phyloP scores from a whole-genome alignment of 148 eudicot genomes.

The Chenopodium berlandieri region DNA sequence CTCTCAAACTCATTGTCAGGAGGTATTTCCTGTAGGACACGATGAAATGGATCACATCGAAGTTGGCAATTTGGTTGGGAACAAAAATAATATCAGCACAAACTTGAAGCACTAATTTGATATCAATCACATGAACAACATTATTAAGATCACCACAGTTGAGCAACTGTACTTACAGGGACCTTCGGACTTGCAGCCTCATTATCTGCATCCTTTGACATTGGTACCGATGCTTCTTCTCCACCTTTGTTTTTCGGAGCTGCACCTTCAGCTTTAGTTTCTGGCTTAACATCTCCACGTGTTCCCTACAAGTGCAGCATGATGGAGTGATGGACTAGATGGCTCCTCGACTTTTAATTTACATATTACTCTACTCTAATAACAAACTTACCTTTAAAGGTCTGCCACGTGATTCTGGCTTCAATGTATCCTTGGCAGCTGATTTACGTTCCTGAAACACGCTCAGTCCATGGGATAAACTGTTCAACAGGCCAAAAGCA shows the following conservation, averaged over 20 bases:
- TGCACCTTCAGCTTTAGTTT: conserved; percentile 39
- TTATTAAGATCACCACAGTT: neutral
- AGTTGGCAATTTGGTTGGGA: neutral
- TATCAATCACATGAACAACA: neutral
- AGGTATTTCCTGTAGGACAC: conserved; percentile 51
- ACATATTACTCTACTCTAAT: neutral
- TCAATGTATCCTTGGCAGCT: conserved; percentile 39
- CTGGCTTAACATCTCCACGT: conserved; percentile 39
- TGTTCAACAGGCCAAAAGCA: conserved; percentile 31
- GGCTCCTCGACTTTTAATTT: neutral
- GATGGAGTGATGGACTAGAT: neutral
- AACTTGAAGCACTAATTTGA: neutral
- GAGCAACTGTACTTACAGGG: conserved; percentile 40
- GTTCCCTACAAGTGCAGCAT: conserved; percentile 37
- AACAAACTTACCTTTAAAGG: conserved; percentile 37
- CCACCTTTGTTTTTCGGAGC: conserved; percentile 42
- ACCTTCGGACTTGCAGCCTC: conserved; percentile 44
- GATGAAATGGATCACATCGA: neutral
- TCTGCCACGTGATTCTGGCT: conserved; percentile 49
- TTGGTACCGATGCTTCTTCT: conserved; percentile 36
- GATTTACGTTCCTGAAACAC: conserved; percentile 72
- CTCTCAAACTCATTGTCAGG: conserved; percentile 96
- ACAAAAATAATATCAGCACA: neutral
- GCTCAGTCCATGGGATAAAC: conserved; percentile 83
- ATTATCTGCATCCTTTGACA: conserved; percentile 40